Evolutionary conservation across 345 rosid species (phyloP).

Genomic region (Gossypium mustelinum): DNA sequence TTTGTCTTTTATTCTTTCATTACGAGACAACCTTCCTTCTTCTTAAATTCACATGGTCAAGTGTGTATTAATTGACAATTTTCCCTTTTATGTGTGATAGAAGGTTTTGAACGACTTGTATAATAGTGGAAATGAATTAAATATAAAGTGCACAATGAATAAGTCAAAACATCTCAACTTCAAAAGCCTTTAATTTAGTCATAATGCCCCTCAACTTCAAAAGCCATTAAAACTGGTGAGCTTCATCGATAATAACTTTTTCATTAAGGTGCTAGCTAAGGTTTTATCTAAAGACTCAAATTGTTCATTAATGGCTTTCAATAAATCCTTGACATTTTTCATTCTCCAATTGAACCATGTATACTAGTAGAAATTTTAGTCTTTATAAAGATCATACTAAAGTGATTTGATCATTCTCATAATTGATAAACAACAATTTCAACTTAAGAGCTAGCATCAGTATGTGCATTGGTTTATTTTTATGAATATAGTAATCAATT

Average conservation of each 20-base stretch:
- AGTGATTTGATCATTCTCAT: background rate
- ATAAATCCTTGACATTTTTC: too few relatives aligned
- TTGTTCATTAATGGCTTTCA: too few relatives aligned
- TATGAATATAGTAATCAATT: too few relatives aligned
- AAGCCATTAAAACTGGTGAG: background rate
- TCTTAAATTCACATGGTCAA: conserved; percentile 18
- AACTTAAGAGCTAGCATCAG: background rate
- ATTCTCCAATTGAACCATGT: background rate
- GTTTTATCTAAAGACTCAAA: too few relatives aligned
- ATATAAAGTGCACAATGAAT: background rate
- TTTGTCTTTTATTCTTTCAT: too few relatives aligned
- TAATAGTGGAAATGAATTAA: background rate
- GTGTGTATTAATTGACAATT: conserved; percentile 15
- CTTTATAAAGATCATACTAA: background rate
- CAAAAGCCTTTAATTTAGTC: background rate
- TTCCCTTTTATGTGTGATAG: conserved; percentile 8
- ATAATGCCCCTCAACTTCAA: background rate
- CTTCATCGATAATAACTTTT: background rate
- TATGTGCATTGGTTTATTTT: too few relatives aligned
- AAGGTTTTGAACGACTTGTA: background rate
- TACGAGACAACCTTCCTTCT: background rate
- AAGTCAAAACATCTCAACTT: background rate
- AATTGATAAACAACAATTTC: too few relatives aligned
- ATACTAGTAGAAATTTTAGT: background rate
- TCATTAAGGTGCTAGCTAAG: background rate